phyloP scores from a whole-genome alignment of 352 stramenopile species.

The Globisporangium emineosum region DNA sequence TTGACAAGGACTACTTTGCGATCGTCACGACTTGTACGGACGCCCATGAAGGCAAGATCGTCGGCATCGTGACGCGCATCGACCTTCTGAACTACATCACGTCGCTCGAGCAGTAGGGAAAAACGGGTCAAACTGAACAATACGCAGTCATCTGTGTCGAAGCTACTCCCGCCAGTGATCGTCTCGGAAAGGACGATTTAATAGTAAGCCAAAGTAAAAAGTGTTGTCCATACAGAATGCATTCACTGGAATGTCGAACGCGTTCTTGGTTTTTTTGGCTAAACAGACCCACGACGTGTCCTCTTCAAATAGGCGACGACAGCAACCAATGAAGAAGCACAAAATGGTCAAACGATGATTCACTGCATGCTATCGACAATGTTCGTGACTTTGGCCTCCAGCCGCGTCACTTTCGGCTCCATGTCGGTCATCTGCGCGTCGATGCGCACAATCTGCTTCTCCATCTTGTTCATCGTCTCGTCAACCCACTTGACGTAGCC shows the following conservation, averaged over 20 bases:
- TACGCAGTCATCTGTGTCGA: background rate
- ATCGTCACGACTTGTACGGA: conserved; percentile 78
- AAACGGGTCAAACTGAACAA: background rate
- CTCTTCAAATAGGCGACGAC: background rate
- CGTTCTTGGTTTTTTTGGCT: background rate
- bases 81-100: conserved; percentile 96
- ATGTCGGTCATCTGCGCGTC: background rate
- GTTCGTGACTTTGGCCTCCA: background rate
- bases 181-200: background rate
- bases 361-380: background rate
- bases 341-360: background rate
- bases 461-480: conserved; percentile 3
- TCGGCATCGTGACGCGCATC: conserved; percentile 95
- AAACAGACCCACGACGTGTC: background rate
- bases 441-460: background rate
- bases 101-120: conserved; percentile 7
- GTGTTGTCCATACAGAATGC: background rate
- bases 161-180: background rate
- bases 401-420: conserved; percentile 5
- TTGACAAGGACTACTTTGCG: conserved; percentile 96
- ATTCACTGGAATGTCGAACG: background rate
- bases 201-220: background rate
- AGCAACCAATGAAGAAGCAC: too few species aligned
- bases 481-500: conserved; percentile 1
- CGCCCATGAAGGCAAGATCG: conserved; percentile 88